Base-by-base conservation (phyloP, 2,329 filamentous ascomycete genomes). In the Myriosclerotinia scirpicola region DNA sequence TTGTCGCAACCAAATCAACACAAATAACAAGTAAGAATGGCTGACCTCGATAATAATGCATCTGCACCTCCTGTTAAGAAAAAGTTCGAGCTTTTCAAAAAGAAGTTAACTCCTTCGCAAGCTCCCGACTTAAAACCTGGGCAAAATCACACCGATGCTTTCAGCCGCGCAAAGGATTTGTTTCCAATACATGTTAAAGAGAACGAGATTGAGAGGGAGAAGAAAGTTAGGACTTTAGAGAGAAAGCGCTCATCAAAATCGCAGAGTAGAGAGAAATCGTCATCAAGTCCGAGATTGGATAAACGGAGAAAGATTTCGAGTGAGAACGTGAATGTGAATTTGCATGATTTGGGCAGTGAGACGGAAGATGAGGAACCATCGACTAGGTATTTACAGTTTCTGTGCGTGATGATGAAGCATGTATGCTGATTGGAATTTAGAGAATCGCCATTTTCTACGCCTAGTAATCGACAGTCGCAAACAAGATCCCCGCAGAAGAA, bases 81-180 rank as follows among this genome's bases (percentile, higher is more conserved):
- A 69, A 72, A 76, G 71, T 64, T 79, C 50, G 81, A 81, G 0
- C 79, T 86, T 22, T 87, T 87, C 77, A 86, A 83, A 61, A 84
- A 60, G 63, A 46, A 83, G 69, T 81, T 83, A 56, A 76, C 79
- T 30, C 84, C 82, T 80, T 80, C 82, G 20, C 66, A 69, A 64
- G 59, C 64, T n/a, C 76, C 74, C 36, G 74, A 77, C 34, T 73
- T 73, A 40, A 77, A 80, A 67, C 46, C 64, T 4, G 74, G 77
- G 36, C 68, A 70, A n/a, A 72, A 76, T 38, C 71, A 68, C 20
- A 67, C 77, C 15, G 79, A 81, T 14, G 80, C 84, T 68, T 85
- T 84, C 70, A 80, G 80, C 50, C 80, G 81, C 62, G 79, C 80
- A 44, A 77, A 79, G 67, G 80, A 82, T 59, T 76, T 80, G 3